phyloP scores from a whole-genome alignment of 768 basidiomycete genomes.

The Rhizopogon roseolus region DNA sequence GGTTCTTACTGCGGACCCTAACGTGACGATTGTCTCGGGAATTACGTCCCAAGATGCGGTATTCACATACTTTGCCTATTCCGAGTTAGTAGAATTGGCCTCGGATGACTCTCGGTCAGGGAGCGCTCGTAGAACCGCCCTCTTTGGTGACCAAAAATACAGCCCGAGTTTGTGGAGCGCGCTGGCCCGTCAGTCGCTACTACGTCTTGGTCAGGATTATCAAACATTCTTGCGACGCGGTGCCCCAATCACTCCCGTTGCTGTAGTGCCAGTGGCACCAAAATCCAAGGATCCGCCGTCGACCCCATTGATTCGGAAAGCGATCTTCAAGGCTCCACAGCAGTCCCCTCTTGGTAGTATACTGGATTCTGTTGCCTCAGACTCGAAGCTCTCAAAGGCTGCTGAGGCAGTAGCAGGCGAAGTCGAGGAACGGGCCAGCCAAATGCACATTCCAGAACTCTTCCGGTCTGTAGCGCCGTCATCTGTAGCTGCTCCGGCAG shows the following conservation, averaged over 20 bases:
- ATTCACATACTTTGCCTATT: conserved; percentile 63
- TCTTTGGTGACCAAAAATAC: conserved; percentile 70
- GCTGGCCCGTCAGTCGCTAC: conserved; percentile 52
- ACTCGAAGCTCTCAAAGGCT: conserved; percentile 49
- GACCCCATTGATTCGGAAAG: conserved; percentile 33
- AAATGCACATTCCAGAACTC: conserved; percentile 41
- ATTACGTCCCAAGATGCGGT: conserved; percentile 45
- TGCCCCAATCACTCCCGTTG: conserved; percentile 24
- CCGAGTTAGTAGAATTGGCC: conserved; percentile 53
- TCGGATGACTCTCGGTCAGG: conserved; percentile 37
- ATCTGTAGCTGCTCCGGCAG: conserved; percentile 2
- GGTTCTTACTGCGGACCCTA: conserved; percentile 42
- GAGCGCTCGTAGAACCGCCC: conserved; percentile 40
- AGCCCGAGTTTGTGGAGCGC: conserved; percentile 59
- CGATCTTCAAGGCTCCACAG: conserved; percentile 34
- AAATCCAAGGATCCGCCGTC: conserved; percentile 24
- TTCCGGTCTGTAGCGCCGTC: conserved; percentile 37
- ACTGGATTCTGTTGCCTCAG: conserved; percentile 55
- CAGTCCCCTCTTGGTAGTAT: conserved; percentile 50
- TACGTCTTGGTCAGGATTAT: conserved; percentile 65
- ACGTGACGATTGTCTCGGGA: conserved; percentile 59
- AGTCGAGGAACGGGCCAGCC: conserved; percentile 10
- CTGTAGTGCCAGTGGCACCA: conserved; percentile 21
- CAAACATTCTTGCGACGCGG: conserved; percentile 62
- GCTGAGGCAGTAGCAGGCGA: conserved; percentile 43